A percentile compares a stretch with the other conserved stretches of the same genome.
Evolutionary conservation across 2,329 filamentous ascomycete genomes (phyloP).

Genomic region (Periconia digitata): DNA sequence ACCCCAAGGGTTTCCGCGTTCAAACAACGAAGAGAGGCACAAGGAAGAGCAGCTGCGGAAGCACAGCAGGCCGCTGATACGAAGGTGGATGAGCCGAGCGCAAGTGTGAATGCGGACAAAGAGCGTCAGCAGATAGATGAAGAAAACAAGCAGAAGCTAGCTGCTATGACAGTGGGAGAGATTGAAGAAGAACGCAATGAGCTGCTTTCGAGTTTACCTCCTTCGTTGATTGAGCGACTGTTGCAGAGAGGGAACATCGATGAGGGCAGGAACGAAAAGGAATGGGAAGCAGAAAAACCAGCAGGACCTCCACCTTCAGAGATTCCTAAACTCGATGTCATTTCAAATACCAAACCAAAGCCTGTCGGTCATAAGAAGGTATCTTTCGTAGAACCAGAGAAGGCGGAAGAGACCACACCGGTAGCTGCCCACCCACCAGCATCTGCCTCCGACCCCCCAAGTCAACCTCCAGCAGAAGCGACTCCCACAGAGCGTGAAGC

Average conservation of each 20-base stretch:
- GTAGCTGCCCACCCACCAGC: constrained; percentile 4
- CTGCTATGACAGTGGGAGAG: constrained; percentile 77
- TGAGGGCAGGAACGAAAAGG: constrained; percentile 54
- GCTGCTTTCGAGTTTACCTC: constrained; percentile 75
- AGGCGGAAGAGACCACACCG: constrained; percentile 5
- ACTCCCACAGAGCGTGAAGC: constrained; percentile 59
- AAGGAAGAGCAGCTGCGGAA: constrained; percentile 20
- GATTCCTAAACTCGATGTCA: constrained; percentile 13
- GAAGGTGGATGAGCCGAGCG: constrained; percentile 14
- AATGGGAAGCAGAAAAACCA: constrained; percentile 25
- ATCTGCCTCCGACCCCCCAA: constrained; percentile 56
- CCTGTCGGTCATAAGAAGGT: constrained; percentile 33
- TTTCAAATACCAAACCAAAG: constrained; percentile 8
- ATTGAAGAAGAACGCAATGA: constrained; percentile 80
- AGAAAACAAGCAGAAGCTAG: constrained; percentile 75
- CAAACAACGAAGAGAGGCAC: constrained; percentile 64
- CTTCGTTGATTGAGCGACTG: constrained; percentile 73
- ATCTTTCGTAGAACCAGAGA: constrained; percentile 30
- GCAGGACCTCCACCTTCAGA: constrained; percentile 2
- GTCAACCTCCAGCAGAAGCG: constrained; percentile 51
- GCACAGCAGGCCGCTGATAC: no score
- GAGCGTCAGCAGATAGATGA: constrained; percentile 76
- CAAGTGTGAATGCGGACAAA: constrained; percentile 40
- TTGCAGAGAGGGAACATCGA: constrained; percentile 77
- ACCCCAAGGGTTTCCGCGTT: constrained; percentile 69